Evolutionary conservation across 805 yeast genomes (phyloP).

Genomic region (Ogataea haglerorum): DNA sequence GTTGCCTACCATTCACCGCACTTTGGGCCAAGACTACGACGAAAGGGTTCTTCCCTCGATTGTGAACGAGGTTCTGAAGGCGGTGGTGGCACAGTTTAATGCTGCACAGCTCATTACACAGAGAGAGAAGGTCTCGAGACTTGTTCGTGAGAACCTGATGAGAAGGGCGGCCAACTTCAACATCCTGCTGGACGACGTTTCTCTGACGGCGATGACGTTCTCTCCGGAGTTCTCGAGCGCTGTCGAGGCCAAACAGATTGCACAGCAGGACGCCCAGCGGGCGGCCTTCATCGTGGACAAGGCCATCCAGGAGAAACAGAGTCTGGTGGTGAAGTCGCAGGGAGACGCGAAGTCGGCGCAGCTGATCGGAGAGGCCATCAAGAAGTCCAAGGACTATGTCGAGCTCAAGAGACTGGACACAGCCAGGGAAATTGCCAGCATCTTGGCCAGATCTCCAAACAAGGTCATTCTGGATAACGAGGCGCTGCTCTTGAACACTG

Average conservation of each 20-base stretch:
- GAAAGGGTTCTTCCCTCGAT: constrained; percentile 97
- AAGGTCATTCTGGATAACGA: constrained; percentile 87
- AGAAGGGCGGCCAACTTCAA: constrained; percentile 91
- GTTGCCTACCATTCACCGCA: constrained; percentile 83
- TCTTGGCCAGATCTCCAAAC: constrained; percentile 85
- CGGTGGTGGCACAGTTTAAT: constrained; percentile 97
- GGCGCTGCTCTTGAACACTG: constrained; percentile 85
- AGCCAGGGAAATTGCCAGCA: constrained; percentile 90
- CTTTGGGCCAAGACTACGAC: constrained; percentile 92
- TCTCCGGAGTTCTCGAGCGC: constrained; percentile 97
- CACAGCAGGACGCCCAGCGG: constrained; percentile 98
- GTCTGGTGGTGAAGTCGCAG: constrained; percentile 92
- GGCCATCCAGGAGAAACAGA: constrained; percentile 97
- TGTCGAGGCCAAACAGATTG: constrained; percentile 98
- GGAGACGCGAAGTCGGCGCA: constrained; percentile 99
- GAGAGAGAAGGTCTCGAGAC: constrained; percentile 90
- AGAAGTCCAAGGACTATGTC: constrained; percentile 92
- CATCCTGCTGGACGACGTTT: constrained; percentile 88
- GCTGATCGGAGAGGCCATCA: constrained; percentile 97
- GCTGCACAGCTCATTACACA: constrained; percentile 99
- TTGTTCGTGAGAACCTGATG: constrained; percentile 85
- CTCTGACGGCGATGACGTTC: constrained; percentile 94
- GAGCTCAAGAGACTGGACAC: constrained; percentile 96
- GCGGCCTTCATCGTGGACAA: constrained; percentile 97
- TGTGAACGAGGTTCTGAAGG: constrained; percentile 93